These are phyloP conservation scores for Coemansia sp. DNA, from an alignment of 192 early-diverging fungal genomes.

Conservation along the genomic window DNA sequence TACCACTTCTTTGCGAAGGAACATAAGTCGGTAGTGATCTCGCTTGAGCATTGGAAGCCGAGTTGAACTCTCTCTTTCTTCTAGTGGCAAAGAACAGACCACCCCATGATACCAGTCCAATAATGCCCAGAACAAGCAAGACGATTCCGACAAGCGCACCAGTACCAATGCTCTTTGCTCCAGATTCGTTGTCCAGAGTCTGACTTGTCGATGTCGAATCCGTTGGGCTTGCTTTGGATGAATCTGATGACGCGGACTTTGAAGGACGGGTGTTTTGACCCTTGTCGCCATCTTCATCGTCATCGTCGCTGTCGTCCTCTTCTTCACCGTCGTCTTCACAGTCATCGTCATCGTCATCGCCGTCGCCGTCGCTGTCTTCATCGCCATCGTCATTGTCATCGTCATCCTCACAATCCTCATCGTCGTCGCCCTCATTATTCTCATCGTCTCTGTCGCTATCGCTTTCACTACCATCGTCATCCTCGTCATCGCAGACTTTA, in stretches of 20 bases:
- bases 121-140: neutral
- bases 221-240: slow-evolving; percentile 6
- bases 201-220: slow-evolving; percentile 22
- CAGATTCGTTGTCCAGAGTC: neutral
- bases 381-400: neutral
- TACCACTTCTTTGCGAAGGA: neutral
- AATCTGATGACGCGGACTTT: neutral
- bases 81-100: slow-evolving; percentile 7
- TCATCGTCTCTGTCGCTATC: neutral
- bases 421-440: neutral
- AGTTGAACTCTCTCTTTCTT: neutral
- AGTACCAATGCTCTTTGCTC: neutral
- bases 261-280: neutral
- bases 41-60: neutral
- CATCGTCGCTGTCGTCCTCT: neutral
- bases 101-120: slow-evolving; percentile 10
- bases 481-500: neutral
- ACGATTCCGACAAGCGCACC: slow-evolving; percentile 6
- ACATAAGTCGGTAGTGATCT: neutral
- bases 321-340: neutral
- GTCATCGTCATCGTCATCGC: neutral
- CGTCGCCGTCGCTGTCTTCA: neutral
- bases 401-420: neutral
- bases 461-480: neutral
- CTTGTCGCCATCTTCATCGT: neutral